A percentile compares a stretch with the other conserved stretches of the same genome.
These are phyloP conservation scores for Chlamydomonas reinhardtii DNA, from an alignment of 163 green algal species.

Conservation along the genomic window DNA sequence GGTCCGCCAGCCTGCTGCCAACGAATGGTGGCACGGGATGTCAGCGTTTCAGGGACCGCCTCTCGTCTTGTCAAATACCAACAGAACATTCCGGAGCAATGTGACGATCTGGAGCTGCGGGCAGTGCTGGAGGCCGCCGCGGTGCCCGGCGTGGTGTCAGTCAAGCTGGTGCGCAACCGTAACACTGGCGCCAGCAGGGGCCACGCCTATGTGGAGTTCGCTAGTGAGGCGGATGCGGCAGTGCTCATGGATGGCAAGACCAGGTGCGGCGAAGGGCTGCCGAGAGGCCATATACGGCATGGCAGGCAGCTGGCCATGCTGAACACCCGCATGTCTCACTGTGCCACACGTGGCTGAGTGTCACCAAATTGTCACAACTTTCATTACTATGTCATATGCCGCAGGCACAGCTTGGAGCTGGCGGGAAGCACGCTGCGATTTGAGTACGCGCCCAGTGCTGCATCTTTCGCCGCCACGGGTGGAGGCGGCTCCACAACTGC, in stretches of 20 bases:
- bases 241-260: conserved; percentile 46
- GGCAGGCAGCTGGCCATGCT: background rate
- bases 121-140: conserved; percentile 25
- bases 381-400: too few relatives aligned
- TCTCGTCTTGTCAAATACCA: too few relatives aligned
- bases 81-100: conserved; percentile 42
- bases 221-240: conserved; percentile 34
- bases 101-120: conserved; percentile 27
- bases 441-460: conserved; percentile 12
- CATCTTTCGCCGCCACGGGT: background rate
- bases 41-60: too few relatives aligned
- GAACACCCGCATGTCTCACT: too few relatives aligned
- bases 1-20: too few relatives aligned
- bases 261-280: background rate
- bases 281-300: background rate
- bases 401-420: conserved; percentile 32
- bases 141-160: background rate
- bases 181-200: background rate
- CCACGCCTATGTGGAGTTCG: conserved; percentile 43
- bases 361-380: too few relatives aligned
- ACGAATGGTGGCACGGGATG: too few relatives aligned
- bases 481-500: too few relatives aligned
- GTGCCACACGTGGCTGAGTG: too few relatives aligned
- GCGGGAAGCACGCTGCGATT: conserved; percentile 29
- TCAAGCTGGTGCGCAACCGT: conserved; percentile 16